Conservation (phyloP, 345 rosid genomes). For the Iberis pinnata region DNA sequence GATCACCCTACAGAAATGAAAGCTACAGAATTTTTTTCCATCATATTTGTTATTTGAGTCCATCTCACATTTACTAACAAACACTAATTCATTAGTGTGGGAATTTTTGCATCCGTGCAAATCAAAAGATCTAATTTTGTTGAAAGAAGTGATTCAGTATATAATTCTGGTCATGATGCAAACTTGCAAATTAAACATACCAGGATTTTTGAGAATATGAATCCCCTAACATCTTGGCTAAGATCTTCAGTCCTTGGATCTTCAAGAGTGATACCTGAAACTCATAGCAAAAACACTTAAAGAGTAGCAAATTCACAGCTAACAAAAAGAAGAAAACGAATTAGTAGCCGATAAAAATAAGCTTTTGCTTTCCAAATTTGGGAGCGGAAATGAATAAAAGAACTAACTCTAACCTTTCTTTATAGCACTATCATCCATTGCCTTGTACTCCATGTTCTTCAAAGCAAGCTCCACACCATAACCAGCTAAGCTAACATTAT, state of each 20-base stretch:
- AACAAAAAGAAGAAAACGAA: conserved; percentile 11
- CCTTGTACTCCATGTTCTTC: conserved; percentile 99
- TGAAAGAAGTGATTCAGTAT: conserved; percentile 5
- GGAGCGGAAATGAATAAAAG: not conserved
- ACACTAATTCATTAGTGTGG: not conserved
- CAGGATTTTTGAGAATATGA: conserved; percentile 90
- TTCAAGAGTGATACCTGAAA: conserved; percentile 89
- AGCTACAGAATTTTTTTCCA: not conserved
- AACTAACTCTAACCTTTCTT: conserved; percentile 61
- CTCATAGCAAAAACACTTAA: conserved; percentile 23
- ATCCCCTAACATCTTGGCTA: conserved; percentile 99
- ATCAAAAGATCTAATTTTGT: conserved; percentile 2
- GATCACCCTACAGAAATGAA: conserved; percentile 14
- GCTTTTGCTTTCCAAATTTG: not conserved
- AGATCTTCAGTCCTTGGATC: conserved; percentile 99
- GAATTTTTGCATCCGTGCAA: conserved; percentile 12
- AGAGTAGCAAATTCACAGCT: conserved; percentile 4
- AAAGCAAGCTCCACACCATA: conserved; percentile 98
- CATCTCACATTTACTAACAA: conserved; percentile 11
- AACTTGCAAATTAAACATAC: conserved; percentile 38
- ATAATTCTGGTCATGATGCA: not conserved
- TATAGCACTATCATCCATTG: conserved; percentile 90
- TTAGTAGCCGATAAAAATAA: not conserved
- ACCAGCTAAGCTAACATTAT: conserved; percentile 81
- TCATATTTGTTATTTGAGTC: conserved; percentile 2